Percentiles rank a stretch among this genome's conserved stretches.
Conservation (phyloP, 2,329 filamentous ascomycete species). For the Fusarium guadeloupense region DNA sequence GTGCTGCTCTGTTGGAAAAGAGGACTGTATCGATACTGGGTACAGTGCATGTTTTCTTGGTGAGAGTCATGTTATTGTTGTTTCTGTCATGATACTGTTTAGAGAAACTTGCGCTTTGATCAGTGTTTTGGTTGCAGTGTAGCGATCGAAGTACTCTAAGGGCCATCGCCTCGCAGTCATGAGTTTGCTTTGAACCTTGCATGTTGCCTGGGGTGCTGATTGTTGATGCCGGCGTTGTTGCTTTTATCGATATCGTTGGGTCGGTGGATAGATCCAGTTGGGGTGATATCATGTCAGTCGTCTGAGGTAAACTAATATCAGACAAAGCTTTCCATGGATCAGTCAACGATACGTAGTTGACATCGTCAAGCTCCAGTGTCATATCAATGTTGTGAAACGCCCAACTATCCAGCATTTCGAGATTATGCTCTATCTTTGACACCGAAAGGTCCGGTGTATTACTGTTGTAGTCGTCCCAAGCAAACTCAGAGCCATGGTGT, state of each 20-base stretch:
- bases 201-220: background rate
- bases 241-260: background rate
- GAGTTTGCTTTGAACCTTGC: background rate
- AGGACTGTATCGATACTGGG: slow-evolving; percentile 26
- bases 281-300: slow-evolving; percentile 11
- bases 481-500: background rate
- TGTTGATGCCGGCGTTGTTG: background rate
- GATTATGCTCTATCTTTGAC: background rate
- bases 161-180: slow-evolving; percentile 22
- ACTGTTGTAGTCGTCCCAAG: slow-evolving; percentile 4
- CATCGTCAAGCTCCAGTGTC: slow-evolving; percentile 17
- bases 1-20: slow-evolving; percentile 15
- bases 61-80: background rate
- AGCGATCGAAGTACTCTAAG: slow-evolving; percentile 7
- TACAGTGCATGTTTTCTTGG: background rate
- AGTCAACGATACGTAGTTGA: slow-evolving; percentile 8
- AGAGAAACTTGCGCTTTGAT: background rate
- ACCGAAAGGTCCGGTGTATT: background rate
- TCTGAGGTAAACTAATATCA: slow-evolving; percentile 1
- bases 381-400: slow-evolving; percentile 13
- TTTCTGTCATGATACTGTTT: background rate
- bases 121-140: slow-evolving; percentile 5
- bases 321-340: slow-evolving; percentile 18
- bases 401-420: slow-evolving; percentile 17
- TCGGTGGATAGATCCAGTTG: background rate